Conservation (phyloP, 2,329 filamentous ascomycete genomes). For the Alternaria atra region DNA sequence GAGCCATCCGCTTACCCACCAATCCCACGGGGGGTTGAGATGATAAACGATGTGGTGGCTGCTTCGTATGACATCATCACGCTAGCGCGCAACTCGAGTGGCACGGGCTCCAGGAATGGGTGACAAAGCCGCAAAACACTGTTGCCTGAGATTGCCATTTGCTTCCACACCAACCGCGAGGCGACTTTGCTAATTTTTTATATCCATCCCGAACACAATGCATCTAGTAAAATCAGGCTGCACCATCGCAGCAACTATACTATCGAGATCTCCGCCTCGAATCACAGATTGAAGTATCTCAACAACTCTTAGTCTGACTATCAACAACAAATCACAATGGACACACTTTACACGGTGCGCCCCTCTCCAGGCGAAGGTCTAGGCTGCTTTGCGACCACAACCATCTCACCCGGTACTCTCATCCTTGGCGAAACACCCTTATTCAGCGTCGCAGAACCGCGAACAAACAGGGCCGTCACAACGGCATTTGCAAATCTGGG, state of each 20-base stretch:
- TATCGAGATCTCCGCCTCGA: not conserved
- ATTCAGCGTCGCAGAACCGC: constrained; percentile 40
- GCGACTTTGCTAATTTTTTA: not conserved
- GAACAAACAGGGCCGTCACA: constrained; percentile 25
- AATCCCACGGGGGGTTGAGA: too few relatives aligned
- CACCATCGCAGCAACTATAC: not conserved
- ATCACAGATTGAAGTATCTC: not conserved
- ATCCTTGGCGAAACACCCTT: constrained; percentile 50
- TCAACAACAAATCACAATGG: constrained; percentile 9
- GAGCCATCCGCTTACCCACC: too few relatives aligned
- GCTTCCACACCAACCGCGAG: not conserved
- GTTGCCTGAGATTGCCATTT: constrained; percentile 2
- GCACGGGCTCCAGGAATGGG: not conserved
- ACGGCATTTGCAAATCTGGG: constrained; percentile 19
- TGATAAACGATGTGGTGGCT: not conserved
- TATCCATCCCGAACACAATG: not conserved
- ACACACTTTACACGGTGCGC: constrained; percentile 24
- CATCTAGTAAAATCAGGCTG: not conserved
- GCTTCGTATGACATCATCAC: not conserved
- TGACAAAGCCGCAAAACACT: constrained; percentile 2
- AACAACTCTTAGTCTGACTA: not conserved
- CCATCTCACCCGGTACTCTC: constrained; percentile 44
- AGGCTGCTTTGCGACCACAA: constrained; percentile 46
- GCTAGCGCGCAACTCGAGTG: not conserved
- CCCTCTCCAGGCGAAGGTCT: constrained; percentile 46